Evolutionary conservation across 2,329 filamentous ascomycete genomes (phyloP).

Genomic region (Verticillium nubilum): DNA sequence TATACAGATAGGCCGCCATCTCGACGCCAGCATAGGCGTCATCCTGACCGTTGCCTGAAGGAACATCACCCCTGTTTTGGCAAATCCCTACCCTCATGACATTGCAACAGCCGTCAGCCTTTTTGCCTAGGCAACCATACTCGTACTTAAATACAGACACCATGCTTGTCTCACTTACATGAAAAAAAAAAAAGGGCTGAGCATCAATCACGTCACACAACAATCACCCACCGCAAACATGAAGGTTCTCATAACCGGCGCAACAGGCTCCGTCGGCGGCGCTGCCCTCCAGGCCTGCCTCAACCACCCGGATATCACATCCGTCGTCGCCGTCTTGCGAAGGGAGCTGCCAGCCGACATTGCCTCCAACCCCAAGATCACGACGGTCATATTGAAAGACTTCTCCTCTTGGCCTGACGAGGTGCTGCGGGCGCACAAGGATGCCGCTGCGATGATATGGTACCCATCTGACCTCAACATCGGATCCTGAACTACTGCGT

Average conservation of each 20-base stretch:
- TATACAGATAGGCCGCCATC: not conserved
- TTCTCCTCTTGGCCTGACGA: slow-evolving; percentile 19
- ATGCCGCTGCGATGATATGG: slow-evolving; percentile 23
- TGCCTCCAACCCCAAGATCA: slow-evolving; percentile 15
- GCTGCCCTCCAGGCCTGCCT: slow-evolving; percentile 25
- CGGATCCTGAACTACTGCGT: no score
- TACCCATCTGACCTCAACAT: no score
- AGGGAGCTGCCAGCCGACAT: slow-evolving; percentile 14
- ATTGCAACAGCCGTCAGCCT: no score
- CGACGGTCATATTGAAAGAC: slow-evolving; percentile 15
- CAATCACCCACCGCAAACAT: slow-evolving; percentile 11
- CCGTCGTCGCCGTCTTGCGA: slow-evolving; percentile 24
- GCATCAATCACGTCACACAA: no score
- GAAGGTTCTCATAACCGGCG: slow-evolving; percentile 29
- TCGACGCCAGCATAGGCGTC: slow-evolving; percentile 20
- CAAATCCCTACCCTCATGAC: no score
- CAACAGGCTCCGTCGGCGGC: slow-evolving; percentile 26
- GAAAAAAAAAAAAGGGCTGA: no score
- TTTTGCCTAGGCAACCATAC: no score
- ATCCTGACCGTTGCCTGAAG: not conserved
- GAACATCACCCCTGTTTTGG: not conserved
- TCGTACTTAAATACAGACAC: no score
- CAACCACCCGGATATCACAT: slow-evolving; percentile 19
- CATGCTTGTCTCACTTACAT: no score
- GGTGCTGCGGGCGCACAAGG: slow-evolving; percentile 16